A percentile compares a stretch with the other conserved stretches of the same genome.
Evolutionary conservation across 1,284 basidiomycete species (phyloP).

Genomic region (Trametes pubescens): DNA sequence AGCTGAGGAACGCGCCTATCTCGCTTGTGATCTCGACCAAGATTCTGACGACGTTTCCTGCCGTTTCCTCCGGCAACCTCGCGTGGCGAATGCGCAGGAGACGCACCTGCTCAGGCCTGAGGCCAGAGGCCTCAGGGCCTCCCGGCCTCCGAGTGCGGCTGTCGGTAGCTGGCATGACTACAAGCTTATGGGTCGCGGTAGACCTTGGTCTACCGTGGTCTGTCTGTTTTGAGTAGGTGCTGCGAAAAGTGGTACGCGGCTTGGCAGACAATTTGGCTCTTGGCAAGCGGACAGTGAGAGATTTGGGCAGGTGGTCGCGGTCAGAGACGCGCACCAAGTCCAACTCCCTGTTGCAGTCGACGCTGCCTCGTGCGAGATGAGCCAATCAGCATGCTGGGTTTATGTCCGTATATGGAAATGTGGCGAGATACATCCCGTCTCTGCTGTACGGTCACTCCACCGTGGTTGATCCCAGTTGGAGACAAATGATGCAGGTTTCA

Average conservation of each 20-base stretch:
- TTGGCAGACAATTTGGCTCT: not conserved
- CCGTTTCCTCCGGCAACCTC: conserved; percentile 6
- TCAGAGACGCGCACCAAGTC: conserved; percentile 2
- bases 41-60: conserved; percentile 25
- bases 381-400: conserved; percentile 15
- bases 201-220: not conserved
- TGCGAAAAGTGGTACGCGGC: not conserved
- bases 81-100: not conserved
- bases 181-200: not conserved
- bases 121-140: not conserved
- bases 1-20: conserved; percentile 25
- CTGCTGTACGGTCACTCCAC: conserved; percentile 1
- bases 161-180: conserved; percentile 19
- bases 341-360: conserved; percentile 4
- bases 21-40: conserved; percentile 18
- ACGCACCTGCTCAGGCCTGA: not conserved
- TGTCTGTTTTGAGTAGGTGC: not conserved
- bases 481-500: conserved; percentile 1
- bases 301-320: not conserved
- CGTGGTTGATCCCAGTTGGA: conserved; percentile 15
- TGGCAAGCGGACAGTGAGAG: not conserved
- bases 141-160: not conserved
- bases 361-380: conserved; percentile 13
- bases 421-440: not conserved
- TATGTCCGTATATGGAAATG: not conserved